Percentiles rank a stretch among this genome's conserved stretches.
These are phyloP conservation scores for Pseudonectria foliicola DNA, from an alignment of 2,329 filamentous ascomycete species.

Conservation along the genomic window DNA sequence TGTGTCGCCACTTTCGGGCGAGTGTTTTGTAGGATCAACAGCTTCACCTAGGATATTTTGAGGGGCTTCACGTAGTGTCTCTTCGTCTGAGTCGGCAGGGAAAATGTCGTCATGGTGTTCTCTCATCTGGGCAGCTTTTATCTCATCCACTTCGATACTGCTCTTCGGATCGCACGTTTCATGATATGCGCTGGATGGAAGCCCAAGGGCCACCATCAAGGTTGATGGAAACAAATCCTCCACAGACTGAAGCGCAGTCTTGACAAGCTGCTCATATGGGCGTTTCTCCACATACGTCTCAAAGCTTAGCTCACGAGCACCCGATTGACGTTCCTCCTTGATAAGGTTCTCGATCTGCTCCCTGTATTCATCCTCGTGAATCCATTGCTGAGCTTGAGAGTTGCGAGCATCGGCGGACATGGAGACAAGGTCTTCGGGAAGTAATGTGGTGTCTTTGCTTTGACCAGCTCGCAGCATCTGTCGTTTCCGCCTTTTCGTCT, in stretches of 20 bases:
- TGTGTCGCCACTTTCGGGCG: too few relatives aligned
- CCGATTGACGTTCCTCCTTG: slow-evolving; percentile 49
- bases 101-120: slow-evolving; percentile 42
- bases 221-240: slow-evolving; percentile 76
- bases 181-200: slow-evolving; percentile 22
- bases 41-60: too few relatives aligned
- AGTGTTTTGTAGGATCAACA: too few relatives aligned
- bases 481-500: slow-evolving; percentile 69
- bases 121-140: slow-evolving; percentile 41
- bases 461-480: slow-evolving; percentile 58
- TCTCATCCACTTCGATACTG: slow-evolving; percentile 59
- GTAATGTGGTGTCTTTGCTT: slow-evolving; percentile 64
- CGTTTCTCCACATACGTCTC: slow-evolving; percentile 55
- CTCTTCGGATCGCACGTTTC: slow-evolving; percentile 27
- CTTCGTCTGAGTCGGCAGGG: slow-evolving; percentile 47
- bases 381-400: slow-evolving; percentile 72
- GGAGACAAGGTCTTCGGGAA: slow-evolving; percentile 71
- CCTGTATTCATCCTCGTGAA: slow-evolving; percentile 81
- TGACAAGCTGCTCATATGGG: slow-evolving; percentile 52
- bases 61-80: slow-evolving; percentile 18
- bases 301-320: slow-evolving; percentile 43
- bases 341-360: slow-evolving; percentile 58
- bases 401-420: slow-evolving; percentile 81
- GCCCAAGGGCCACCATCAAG: slow-evolving; percentile 41
- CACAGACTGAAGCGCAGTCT: slow-evolving; percentile 74